phyloP scores from a whole-genome alignment of 345 rosid species.

The Sisymbrium altissimum region DNA sequence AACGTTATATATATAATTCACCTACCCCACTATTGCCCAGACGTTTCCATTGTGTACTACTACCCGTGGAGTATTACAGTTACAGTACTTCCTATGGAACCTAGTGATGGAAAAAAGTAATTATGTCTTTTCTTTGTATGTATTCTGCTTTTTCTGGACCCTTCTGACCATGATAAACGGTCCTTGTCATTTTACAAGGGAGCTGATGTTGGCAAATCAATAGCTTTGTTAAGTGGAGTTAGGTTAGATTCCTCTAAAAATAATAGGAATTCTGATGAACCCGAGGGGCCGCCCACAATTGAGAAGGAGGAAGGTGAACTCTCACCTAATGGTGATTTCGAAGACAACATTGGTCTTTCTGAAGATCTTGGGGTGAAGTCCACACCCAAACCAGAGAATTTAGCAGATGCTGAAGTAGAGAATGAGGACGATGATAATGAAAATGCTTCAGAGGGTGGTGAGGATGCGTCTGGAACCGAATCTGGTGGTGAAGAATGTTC shows the following conservation, averaged over 20 bases:
- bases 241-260: slow-evolving; percentile 33
- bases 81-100: background rate
- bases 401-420: slow-evolving; percentile 50
- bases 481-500: slow-evolving; percentile 90
- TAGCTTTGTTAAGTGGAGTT: slow-evolving; percentile 36
- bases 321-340: slow-evolving; percentile 77
- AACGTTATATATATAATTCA: background rate
- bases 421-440: slow-evolving; percentile 78
- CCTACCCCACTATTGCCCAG: background rate
- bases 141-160: background rate
- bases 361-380: slow-evolving; percentile 46
- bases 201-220: slow-evolving; percentile 37
- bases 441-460: slow-evolving; percentile 73
- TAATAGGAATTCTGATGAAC: slow-evolving; percentile 37
- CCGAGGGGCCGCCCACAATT: slow-evolving; percentile 45
- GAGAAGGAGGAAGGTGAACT: slow-evolving; percentile 98
- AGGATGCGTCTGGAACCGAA: slow-evolving; percentile 73
- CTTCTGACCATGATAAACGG: background rate
- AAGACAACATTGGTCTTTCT: slow-evolving; percentile 55
- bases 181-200: slow-evolving; percentile 41
- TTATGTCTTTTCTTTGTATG: background rate
- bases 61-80: background rate
- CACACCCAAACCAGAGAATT: slow-evolving; percentile 39
- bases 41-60: slow-evolving; percentile 4
- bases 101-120: background rate